Conservation (phyloP, 495 filamentous ascomycete species). For the Aspergillus funiculosus region DNA sequence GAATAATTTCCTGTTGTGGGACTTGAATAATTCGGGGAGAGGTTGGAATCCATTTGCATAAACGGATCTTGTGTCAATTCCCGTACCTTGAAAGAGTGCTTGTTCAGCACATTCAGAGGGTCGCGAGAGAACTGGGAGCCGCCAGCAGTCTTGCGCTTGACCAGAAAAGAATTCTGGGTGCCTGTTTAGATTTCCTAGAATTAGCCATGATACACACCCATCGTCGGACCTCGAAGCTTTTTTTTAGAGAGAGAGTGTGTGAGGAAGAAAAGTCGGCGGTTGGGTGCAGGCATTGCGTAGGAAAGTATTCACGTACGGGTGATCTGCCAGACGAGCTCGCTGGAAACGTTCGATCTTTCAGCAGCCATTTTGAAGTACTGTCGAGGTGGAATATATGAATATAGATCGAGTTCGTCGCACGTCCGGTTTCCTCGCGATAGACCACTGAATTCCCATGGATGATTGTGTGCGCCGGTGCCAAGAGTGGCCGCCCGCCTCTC, state of each 20-base stretch:
- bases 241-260: too few relatives aligned
- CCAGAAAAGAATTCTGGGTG: slow-evolving; percentile 74
- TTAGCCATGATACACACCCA: slow-evolving; percentile 25
- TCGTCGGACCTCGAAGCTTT: background rate
- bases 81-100: slow-evolving; percentile 81
- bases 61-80: background rate
- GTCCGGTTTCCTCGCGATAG: slow-evolving; percentile 15
- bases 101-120: slow-evolving; percentile 83
- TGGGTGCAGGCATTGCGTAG: background rate
- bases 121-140: slow-evolving; percentile 88
- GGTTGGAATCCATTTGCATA: too few relatives aligned
- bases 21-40: too few relatives aligned
- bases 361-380: slow-evolving; percentile 38
- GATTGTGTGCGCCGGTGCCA: slow-evolving; percentile 35
- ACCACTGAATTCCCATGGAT: slow-evolving; percentile 14
- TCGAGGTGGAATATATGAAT: slow-evolving; percentile 21
- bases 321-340: slow-evolving; percentile 87
- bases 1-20: slow-evolving; percentile 18
- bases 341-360: slow-evolving; percentile 60
- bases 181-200: slow-evolving; percentile 45
- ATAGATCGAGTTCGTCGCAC: slow-evolving; percentile 26
- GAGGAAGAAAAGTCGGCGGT: background rate
- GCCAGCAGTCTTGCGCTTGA: slow-evolving; percentile 73
- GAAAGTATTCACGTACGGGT: slow-evolving; percentile 59
- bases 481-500: slow-evolving; percentile 23